Percentiles rank a stretch among this genome's conserved stretches.
phyloP scores from a whole-genome alignment of 306 rosid genomes.

The Pyrus betulifolia region DNA sequence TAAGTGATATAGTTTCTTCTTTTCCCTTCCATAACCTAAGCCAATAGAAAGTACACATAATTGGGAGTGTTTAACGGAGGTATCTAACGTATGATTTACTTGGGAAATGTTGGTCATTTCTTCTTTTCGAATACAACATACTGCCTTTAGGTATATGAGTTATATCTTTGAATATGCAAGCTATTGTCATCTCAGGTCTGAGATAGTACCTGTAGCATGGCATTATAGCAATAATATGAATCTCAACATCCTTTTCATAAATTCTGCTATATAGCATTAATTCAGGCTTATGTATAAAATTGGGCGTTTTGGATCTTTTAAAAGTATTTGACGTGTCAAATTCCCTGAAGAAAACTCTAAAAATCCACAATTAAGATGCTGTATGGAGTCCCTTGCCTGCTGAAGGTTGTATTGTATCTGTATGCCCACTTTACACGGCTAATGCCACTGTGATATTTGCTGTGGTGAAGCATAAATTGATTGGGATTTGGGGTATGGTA shows the following conservation, averaged over 20 bases:
- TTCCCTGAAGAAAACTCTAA: neutral
- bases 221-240: neutral
- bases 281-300: neutral
- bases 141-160: neutral
- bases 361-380: neutral
- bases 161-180: neutral
- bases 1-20: neutral
- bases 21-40: neutral
- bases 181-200: neutral
- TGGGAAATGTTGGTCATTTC: neutral
- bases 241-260: neutral
- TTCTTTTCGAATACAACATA: neutral
- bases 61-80: neutral
- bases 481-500: neutral
- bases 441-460: neutral
- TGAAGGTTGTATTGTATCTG: neutral
- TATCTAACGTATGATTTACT: neutral
- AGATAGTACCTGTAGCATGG: neutral
- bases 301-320: neutral
- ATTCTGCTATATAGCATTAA: neutral
- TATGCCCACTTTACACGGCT: neutral
- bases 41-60: neutral
- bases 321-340: neutral
- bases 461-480: neutral
- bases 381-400: neutral